Evolutionary conservation across 179 eudicot species (phyloP).

Genomic region (Corrigiola litoralis): DNA sequence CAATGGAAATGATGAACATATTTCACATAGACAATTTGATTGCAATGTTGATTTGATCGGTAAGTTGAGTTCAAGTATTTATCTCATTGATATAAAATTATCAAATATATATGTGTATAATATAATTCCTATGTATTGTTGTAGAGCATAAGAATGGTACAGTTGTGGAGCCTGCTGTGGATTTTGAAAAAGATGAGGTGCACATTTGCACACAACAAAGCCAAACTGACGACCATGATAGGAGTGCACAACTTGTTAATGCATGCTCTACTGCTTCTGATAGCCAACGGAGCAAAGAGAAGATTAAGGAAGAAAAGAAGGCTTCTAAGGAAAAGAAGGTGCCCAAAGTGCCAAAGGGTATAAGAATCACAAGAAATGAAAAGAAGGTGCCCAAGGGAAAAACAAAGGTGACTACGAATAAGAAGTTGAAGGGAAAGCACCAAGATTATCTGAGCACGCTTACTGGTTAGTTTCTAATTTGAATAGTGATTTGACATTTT

Average conservation of each 20-base stretch:
- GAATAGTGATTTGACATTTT: background rate
- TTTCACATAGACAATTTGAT: background rate
- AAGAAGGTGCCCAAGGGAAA: background rate
- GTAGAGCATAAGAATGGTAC: no score
- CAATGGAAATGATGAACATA: background rate
- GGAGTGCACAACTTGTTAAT: background rate
- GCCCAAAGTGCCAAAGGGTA: background rate
- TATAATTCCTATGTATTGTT: background rate
- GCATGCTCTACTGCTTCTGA: background rate
- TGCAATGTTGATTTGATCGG: background rate
- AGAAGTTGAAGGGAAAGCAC: constrained; percentile 2
- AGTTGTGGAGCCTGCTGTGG: no score
- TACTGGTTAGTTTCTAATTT: constrained; percentile 1
- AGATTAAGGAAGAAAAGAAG: background rate
- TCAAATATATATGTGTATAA: background rate
- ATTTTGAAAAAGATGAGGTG: background rate
- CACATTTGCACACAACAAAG: background rate
- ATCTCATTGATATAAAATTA: background rate
- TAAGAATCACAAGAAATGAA: background rate
- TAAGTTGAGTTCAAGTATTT: background rate
- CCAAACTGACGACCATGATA: background rate
- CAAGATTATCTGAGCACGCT: background rate
- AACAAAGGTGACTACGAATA: background rate
- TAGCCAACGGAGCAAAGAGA: no score
- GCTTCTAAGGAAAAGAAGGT: background rate